Percentiles rank a stretch among this genome's conserved stretches.
These are phyloP conservation scores for Halenospora varia DNA, from an alignment of 495 filamentous ascomycete species.

Conservation along the genomic window DNA sequence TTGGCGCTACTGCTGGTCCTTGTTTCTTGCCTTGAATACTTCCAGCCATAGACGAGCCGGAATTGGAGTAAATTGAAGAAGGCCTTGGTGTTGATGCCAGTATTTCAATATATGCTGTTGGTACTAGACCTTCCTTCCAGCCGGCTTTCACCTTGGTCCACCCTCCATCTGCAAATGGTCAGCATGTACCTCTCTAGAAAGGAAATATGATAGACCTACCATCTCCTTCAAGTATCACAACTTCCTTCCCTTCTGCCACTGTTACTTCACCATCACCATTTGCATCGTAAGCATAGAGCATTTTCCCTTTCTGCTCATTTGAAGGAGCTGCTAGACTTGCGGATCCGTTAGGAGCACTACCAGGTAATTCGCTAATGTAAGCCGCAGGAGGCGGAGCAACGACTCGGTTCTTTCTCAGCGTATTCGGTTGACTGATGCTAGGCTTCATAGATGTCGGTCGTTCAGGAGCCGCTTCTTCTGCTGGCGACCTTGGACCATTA, in stretches of 20 bases:
- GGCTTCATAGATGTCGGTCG: constrained; percentile 30
- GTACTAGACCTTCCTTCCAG: constrained; percentile 75
- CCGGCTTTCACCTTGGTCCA: constrained; percentile 80
- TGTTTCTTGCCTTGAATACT: constrained; percentile 70
- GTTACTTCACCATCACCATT: constrained; percentile 75
- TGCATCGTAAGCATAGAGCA: constrained; percentile 83
- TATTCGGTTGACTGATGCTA: constrained; percentile 20
- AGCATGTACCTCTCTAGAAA: constrained; percentile 2
- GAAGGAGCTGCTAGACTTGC: constrained; percentile 27
- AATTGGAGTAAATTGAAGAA: constrained; percentile 73
- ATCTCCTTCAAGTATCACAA: constrained; percentile 81
- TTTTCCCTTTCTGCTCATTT: constrained; percentile 69
- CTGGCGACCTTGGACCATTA: constrained; percentile 41
- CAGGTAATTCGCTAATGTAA: constrained; percentile 65
- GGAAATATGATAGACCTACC: constrained; percentile 49
- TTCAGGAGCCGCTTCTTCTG: constrained; percentile 32
- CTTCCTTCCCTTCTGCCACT: constrained; percentile 70
- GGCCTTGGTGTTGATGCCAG: constrained; percentile 44
- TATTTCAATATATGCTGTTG: constrained; percentile 73
- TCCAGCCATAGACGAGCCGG: constrained; percentile 65
- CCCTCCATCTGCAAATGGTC: constrained; percentile 65
- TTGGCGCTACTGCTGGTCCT: constrained; percentile 88
- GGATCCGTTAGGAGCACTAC: constrained; percentile 33
- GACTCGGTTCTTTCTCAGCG: constrained; percentile 59
- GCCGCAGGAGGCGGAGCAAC: constrained; percentile 83